Conservation (phyloP, 768 basidiomycete genomes). For the Suillus subaureus region DNA sequence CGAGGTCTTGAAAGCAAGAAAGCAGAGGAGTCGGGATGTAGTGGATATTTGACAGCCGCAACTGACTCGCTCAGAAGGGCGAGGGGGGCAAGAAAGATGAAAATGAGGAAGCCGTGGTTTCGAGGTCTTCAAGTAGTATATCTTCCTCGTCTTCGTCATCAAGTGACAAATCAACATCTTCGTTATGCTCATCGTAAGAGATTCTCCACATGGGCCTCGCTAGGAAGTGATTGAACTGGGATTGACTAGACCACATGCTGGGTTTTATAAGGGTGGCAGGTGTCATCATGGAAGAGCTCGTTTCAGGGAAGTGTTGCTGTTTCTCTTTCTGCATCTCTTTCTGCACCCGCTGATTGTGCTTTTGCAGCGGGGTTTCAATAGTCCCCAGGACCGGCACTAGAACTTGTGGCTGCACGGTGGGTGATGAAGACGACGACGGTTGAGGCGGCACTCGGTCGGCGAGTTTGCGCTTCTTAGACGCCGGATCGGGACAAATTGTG, state of each 20-base stretch:
- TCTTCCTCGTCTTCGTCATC: background rate
- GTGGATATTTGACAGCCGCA: background rate
- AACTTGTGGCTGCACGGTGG: background rate
- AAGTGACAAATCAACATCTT: background rate
- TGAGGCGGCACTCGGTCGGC: background rate
- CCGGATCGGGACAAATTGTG: background rate
- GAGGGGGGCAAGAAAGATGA: background rate
- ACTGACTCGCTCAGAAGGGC: background rate
- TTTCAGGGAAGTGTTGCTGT: background rate
- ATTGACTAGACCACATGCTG: background rate
- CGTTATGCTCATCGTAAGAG: background rate
- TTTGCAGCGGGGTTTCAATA: background rate
- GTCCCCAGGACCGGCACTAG: background rate
- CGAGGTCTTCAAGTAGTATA: background rate
- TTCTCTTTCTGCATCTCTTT: background rate
- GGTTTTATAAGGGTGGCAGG: background rate
- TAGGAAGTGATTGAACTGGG: background rate
- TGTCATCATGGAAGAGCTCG: background rate
- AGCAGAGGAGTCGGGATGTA: background rate
- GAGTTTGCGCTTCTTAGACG: background rate
- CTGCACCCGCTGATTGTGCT: background rate
- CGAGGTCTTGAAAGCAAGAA: constrained; percentile 1
- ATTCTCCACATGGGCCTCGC: background rate
- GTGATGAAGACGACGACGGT: background rate
- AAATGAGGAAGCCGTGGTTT: background rate